phyloP scores from a whole-genome alignment of 192 early-diverging fungal species.

The Coemansia sp. region DNA sequence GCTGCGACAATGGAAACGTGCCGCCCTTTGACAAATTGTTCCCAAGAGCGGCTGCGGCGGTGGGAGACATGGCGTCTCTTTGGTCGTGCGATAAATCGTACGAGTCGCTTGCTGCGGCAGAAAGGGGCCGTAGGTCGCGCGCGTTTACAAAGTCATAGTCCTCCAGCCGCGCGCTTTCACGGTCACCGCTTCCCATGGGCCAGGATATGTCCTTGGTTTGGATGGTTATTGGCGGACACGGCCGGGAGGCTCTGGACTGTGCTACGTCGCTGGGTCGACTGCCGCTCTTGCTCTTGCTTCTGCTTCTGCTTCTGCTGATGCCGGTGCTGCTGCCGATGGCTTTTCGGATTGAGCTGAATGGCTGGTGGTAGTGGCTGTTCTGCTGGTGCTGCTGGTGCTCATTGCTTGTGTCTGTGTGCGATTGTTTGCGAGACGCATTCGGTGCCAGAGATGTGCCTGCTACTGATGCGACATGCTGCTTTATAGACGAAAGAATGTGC shows the following conservation, averaged over 20 bases:
- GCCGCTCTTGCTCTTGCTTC: background rate
- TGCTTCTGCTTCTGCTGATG: too few species aligned
- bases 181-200: conserved; percentile 38
- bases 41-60: background rate
- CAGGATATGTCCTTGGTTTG: conserved; percentile 43
- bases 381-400: background rate
- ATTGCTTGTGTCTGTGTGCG: background rate
- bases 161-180: conserved; percentile 18
- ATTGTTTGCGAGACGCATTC: conserved; percentile 2
- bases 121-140: conserved; percentile 11
- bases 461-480: conserved; percentile 10
- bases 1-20: conserved; percentile 19
- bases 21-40: background rate
- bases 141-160: conserved; percentile 34
- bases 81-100: too few species aligned
- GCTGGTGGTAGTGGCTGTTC: too few species aligned
- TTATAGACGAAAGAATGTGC: conserved; percentile 8
- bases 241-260: conserved; percentile 20
- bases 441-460: background rate
- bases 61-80: background rate
- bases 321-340: background rate
- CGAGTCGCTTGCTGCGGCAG: conserved; percentile 1
- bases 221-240: conserved; percentile 38
- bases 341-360: conserved; percentile 1
- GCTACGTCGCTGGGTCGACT: conserved; percentile 1